Base-by-base conservation (phyloP, 257 asterid genomes). In the Galeopsis tetrahit region DNA sequence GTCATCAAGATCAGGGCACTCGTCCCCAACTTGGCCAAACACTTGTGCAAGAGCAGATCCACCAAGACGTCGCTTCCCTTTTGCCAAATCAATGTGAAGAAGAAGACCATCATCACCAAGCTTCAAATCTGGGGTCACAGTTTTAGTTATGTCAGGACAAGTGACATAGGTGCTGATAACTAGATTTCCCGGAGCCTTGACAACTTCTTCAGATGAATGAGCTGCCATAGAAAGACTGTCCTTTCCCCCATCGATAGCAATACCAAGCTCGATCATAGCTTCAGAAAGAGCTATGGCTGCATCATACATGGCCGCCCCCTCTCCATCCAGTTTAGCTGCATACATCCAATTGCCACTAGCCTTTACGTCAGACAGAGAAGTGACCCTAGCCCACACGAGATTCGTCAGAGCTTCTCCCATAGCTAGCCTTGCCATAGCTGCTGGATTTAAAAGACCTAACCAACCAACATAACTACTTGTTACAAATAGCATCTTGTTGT, bases 331-430 rank as follows among this genome's bases (percentile, higher is more conserved):
- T 79, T 91, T 94, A 11, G 98, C 97, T 34, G 99, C 99, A 75
- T 94, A 94, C 99, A 91, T 91, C 98, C 98, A 94, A 75, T 94
- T 94, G 49, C 97, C 99, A 77, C 99, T 94, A 3, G 95, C 96
- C 80, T 94, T 94, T 14, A 91, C 92, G 60, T 94, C 95, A 35
- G 93, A 82, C 68, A 94, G 90, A 81, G 96, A 88, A 69, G 96
- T 94, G 60, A 91, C 88, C 80, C 81, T 82, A 8, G 96, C 97
- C 97, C 96, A 91, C 14, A 91, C 95, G 48, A 91, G 95, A 82
- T 91, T 94, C 3, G 95, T 94, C 40, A 94, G 85, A 69, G 99
- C 97, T 81, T 94, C 97, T 57, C 99, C 97, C 15, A 91, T 86
- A 59, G 97, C 96, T 68, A 94, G 71, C 74, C 96, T 84, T 6